phyloP scores from a whole-genome alignment of 2,329 filamentous ascomycete genomes.

The Xylariaceae sp. region DNA sequence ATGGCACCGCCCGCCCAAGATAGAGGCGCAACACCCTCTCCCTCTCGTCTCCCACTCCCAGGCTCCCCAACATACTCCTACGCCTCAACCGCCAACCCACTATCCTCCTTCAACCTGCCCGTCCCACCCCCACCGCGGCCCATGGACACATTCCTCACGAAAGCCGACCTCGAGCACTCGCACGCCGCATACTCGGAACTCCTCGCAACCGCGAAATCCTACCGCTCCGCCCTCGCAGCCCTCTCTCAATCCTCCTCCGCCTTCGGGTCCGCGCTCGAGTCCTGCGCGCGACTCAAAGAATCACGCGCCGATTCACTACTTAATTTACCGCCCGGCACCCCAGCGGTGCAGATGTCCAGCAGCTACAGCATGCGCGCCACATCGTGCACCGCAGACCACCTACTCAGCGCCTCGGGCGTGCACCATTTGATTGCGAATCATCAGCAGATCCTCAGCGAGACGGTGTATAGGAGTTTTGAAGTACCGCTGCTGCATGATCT shows the following conservation, averaged over 20 bases:
- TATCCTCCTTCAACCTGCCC: constrained; percentile 57
- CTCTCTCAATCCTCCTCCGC: constrained; percentile 59
- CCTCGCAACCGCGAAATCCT: constrained; percentile 58
- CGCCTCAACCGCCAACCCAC: constrained; percentile 58
- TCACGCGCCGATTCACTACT: constrained; percentile 56
- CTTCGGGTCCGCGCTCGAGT: constrained; percentile 62
- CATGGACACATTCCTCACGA: constrained; percentile 57
- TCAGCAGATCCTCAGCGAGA: constrained; percentile 66
- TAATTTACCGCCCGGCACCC: constrained; percentile 23
- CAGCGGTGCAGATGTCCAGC: constrained; percentile 20
- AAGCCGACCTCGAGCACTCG: constrained; percentile 59
- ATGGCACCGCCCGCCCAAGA: constrained; percentile 24
- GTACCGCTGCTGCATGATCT: constrained; percentile 66
- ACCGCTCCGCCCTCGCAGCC: constrained; percentile 57
- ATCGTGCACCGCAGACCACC: constrained; percentile 58
- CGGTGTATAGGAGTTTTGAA: constrained; percentile 64
- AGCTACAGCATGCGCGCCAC: constrained; percentile 45
- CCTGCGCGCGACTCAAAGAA: constrained; percentile 66
- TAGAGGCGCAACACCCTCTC: constrained; percentile 45
- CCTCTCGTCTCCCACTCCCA: constrained; percentile 58
- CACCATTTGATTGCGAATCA: constrained; percentile 67
- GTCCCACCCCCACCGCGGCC: constrained; percentile 57
- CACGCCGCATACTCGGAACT: constrained; percentile 61
- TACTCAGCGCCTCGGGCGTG: constrained; percentile 60
- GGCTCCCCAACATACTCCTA: constrained; percentile 61